These are phyloP conservation scores for Rhynchospora breviuscula DNA, from an alignment of 176 grass and related monocot genomes.

Conservation along the genomic window DNA sequence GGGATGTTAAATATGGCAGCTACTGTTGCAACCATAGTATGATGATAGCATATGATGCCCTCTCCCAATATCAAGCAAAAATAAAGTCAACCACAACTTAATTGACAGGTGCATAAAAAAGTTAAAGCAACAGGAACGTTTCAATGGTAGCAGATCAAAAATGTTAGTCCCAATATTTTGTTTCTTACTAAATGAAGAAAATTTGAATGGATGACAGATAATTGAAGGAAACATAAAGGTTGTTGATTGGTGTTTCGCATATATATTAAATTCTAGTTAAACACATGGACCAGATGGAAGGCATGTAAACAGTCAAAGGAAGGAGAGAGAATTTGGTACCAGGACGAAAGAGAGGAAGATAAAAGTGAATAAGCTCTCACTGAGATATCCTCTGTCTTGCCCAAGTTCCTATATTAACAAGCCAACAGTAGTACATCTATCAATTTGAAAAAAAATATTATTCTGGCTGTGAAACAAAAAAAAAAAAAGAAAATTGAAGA, in stretches of 20 bases:
- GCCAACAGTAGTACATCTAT: constrained; percentile 14
- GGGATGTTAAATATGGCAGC: neutral
- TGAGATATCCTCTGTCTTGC: constrained; percentile 73
- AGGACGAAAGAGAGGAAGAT: constrained; percentile 81
- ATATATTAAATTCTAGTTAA: neutral
- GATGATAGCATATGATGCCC: neutral
- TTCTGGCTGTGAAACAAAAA: neutral
- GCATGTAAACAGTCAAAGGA: constrained; percentile 23
- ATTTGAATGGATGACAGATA: constrained; percentile 22
- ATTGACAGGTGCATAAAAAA: neutral
- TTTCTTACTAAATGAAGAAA: neutral
- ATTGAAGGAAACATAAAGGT: neutral
- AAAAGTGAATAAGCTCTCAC: constrained; percentile 78
- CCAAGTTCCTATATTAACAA: constrained; percentile 69
- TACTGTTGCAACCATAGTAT: neutral
- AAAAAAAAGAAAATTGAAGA: neutral
- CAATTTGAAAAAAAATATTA: constrained; percentile 18
- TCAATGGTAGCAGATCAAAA: neutral
- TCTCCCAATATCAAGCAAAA: neutral
- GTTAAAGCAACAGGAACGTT: neutral
- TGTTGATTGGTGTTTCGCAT: neutral
- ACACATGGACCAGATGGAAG: neutral
- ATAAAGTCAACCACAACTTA: neutral
- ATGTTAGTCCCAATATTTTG: neutral
- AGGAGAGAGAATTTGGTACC: constrained; percentile 42